Base-by-base conservation (phyloP, 257 asterid species). In the Lavandula angustifolia region DNA sequence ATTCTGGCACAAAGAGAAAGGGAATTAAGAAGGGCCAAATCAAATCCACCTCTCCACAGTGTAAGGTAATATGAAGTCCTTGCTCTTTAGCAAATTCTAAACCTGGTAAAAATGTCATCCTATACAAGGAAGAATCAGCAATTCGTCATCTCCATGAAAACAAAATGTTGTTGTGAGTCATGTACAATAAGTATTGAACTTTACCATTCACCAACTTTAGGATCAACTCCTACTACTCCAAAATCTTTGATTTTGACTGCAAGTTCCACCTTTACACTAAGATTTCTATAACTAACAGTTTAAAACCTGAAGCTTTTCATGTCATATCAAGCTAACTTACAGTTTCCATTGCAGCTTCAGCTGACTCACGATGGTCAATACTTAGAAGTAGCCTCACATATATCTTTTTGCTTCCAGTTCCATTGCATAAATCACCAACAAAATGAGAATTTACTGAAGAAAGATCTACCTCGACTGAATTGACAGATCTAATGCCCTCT, bases 191-290 rank as follows among this genome's bases (percentile, higher is more conserved):
- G 31, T 50, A 54, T 51, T 12, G 17, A 37, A 40, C 10, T 27
- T 40, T 89, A 89, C 98, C 97, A 89, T 85, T 89, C 83, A 73
- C 98, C 98, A 74, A 92, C 60, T 17, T 54, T 62, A n/a, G 98
- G 98, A 83, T 92, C 98, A 51, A 92, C 76, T 40, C 96, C 98
- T 80, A 86, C 95, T 32, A 92, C 95, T 74, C 98, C 95, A 4
- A 50, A 29, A 65, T 82, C 81, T 75, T 82, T 86, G 87, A 88
- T 77, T 70, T 78, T 82, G 62, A 82, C 34, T 11, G 98, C 96
- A 71, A 92, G 96, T 69, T 88, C 65, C 71, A 88, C 95, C 96
- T 92, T 75, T 69, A 63, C 62, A 7, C 29, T 69, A 48, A 72
- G 31, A 31, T 53, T 60, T 46, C 44, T 29, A 14, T 68, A 66